Evolutionary conservation across 1,284 basidiomycete species (phyloP).

Genomic region (Irpex sp.): DNA sequence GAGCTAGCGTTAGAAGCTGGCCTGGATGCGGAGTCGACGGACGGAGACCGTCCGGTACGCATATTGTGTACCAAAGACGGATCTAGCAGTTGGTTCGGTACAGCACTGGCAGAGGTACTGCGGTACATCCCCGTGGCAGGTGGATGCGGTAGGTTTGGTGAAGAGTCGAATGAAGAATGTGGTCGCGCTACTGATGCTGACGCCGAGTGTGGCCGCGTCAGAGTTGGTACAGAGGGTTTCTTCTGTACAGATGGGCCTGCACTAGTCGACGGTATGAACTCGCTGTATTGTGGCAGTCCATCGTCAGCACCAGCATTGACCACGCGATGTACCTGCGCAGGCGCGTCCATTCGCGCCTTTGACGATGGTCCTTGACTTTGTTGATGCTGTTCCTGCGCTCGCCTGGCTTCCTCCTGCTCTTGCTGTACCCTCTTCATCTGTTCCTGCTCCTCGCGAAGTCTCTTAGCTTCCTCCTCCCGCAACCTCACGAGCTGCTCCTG

Average conservation of each 20-base stretch:
- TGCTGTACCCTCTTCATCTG: not conserved
- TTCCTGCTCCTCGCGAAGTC: not conserved
- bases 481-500: slow-evolving; percentile 1
- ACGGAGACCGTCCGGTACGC: slow-evolving; percentile 11
- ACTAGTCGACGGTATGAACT: slow-evolving; percentile 7
- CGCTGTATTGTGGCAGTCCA: slow-evolving; percentile 17
- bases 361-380: not conserved
- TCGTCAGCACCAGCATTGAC: not conserved
- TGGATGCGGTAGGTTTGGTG: not conserved
- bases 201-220: not conserved
- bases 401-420: not conserved
- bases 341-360: not conserved
- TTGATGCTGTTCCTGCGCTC: not conserved
- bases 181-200: not conserved
- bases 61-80: not conserved
- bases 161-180: not conserved
- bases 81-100: not conserved
- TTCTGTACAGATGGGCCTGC: not conserved
- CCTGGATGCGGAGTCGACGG: slow-evolving; percentile 2
- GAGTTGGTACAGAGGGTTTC: not conserved
- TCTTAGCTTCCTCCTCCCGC: not conserved
- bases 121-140: slow-evolving; percentile 1
- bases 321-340: not conserved
- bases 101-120: slow-evolving; percentile 10
- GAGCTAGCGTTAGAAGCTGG: not conserved